A percentile compares a stretch with the other conserved stretches of the same genome.
Conservation (phyloP, 306 rosid species). For the Chamaecrista fasciculata region DNA sequence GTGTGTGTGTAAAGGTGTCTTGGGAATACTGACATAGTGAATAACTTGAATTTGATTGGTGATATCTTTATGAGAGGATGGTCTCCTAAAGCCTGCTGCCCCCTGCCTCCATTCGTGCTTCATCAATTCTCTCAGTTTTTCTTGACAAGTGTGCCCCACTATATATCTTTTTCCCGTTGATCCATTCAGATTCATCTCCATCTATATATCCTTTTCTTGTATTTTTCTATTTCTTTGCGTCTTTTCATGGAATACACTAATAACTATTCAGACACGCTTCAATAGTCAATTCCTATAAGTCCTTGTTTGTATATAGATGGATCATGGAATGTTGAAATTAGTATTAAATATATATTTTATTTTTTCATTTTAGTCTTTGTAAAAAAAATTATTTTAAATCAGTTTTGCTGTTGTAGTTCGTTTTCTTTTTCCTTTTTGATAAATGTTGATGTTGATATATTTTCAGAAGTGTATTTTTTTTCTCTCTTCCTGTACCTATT, state of each 20-base stretch:
- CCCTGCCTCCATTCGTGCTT: not conserved
- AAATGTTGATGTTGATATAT: no score
- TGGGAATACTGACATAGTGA: not conserved
- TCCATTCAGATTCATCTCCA: not conserved
- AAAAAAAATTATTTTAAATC: no score
- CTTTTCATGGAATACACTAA: not conserved
- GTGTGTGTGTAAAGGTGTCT: not conserved
- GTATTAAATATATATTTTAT: no score
- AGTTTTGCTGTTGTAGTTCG: no score
- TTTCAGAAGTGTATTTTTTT: no score
- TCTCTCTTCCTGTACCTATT: no score
- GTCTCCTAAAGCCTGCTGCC: conserved; percentile 3
- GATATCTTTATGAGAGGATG: not conserved
- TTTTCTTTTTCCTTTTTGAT: no score
- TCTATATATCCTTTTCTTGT: no score
- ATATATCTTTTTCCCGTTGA: not conserved
- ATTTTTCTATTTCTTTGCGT: no score
- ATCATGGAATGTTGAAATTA: no score
- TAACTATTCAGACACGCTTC: not conserved
- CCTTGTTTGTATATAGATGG: no score
- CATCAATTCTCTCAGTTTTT: not conserved
- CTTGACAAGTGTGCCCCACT: conserved; percentile 12
- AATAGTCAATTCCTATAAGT: not conserved
- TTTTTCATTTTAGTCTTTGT: no score
- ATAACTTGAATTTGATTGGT: not conserved